These are phyloP conservation scores for Cotoneaster glaucophyllus DNA, from an alignment of 306 rosid species.

Conservation along the genomic window DNA sequence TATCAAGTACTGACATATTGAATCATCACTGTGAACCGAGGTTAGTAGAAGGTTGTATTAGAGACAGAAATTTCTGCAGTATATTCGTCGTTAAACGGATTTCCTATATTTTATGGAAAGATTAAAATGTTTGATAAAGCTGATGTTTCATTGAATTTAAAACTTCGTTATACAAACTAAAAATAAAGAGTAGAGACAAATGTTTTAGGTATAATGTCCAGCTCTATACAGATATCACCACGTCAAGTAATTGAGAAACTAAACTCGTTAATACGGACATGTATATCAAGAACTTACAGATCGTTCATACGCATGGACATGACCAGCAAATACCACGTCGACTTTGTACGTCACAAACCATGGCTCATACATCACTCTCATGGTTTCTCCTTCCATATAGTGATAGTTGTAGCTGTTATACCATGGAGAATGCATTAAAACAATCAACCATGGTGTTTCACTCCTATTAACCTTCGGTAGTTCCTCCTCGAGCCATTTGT, in stretches of 20 bases:
- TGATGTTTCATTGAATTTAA: neutral
- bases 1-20: neutral
- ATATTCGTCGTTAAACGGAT: neutral
- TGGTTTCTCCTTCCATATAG: slow-evolving; percentile 80
- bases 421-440: slow-evolving; percentile 49
- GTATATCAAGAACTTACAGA: slow-evolving; percentile 40
- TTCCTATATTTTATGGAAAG: neutral
- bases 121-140: neutral
- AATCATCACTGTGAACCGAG: neutral
- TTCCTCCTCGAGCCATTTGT: slow-evolving; percentile 36
- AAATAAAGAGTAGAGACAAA: neutral
- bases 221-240: neutral
- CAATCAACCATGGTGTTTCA: slow-evolving; percentile 56
- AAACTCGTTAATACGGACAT: neutral
- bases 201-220: neutral
- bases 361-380: slow-evolving; percentile 70
- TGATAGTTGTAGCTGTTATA: slow-evolving; percentile 56
- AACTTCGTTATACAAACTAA: neutral
- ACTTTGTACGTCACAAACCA: slow-evolving; percentile 75
- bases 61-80: neutral
- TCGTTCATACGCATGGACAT: slow-evolving; percentile 92
- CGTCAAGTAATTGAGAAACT: neutral
- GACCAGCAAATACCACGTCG: slow-evolving; percentile 80
- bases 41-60: neutral
- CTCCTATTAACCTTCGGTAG: slow-evolving; percentile 44